Evolutionary conservation across 768 basidiomycete species (phyloP).

Genomic region (Amanita thiersii): DNA sequence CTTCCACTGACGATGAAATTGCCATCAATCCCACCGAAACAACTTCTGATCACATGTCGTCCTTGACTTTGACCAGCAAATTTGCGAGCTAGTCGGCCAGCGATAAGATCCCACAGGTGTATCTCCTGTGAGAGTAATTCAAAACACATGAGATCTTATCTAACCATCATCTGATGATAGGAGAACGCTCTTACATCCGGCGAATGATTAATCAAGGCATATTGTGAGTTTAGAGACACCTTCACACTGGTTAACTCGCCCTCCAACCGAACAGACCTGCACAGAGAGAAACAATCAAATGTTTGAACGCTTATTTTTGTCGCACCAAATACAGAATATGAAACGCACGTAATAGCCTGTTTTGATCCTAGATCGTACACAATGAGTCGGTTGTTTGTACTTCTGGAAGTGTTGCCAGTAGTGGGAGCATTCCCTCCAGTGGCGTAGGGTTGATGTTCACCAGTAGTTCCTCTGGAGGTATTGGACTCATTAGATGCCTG

Average conservation of each 20-base stretch:
- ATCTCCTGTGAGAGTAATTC: conserved; percentile 58
- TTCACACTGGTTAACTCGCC: conserved; percentile 87
- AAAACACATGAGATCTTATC: conserved; percentile 11
- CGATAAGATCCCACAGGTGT: conserved; percentile 75
- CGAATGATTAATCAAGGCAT: conserved; percentile 79
- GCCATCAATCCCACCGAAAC: conserved; percentile 85
- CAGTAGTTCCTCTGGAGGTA: conserved; percentile 19
- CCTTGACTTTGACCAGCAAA: conserved; percentile 84
- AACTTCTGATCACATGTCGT: conserved; percentile 82
- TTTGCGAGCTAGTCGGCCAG: conserved; percentile 63
- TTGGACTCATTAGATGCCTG: conserved; percentile 16
- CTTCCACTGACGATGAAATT: conserved; percentile 92
- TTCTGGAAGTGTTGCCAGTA: conserved; percentile 25
- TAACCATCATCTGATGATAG: conserved; percentile 9
- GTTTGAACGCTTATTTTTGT: conserved; percentile 6
- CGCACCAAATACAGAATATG: conserved; percentile 7
- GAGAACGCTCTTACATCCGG: conserved; percentile 59
- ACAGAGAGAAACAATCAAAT: no score
- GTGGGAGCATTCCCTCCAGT: conserved; percentile 22
- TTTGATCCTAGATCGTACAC: conserved; percentile 70
- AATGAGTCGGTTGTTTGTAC: conserved; percentile 56
- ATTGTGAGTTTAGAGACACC: conserved; percentile 79
- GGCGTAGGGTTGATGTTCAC: conserved; percentile 25
- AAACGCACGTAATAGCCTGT: conserved; percentile 57
- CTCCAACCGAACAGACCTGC: conserved; percentile 56